Percentiles rank a stretch among this genome's conserved stretches.
Evolutionary conservation across 768 basidiomycete genomes (phyloP).

Genomic region (Lactarius deliciosus): DNA sequence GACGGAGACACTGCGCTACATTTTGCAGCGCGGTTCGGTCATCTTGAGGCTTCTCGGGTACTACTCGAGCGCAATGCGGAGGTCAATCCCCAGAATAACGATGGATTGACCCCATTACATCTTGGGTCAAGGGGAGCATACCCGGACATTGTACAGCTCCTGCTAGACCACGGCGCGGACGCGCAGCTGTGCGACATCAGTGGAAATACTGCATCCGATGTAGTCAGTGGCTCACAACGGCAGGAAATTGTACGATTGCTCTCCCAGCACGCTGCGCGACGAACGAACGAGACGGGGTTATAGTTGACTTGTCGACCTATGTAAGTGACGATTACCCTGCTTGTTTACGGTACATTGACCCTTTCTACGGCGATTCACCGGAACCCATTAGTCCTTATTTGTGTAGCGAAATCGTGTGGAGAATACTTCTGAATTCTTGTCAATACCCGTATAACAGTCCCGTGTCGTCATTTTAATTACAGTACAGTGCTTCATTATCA

Average conservation of each 20-base stretch:
- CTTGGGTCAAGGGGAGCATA: fast-evolving
- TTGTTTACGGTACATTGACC: neutral
- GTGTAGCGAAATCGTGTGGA: neutral
- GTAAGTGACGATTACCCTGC: neutral
- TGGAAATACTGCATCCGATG: neutral
- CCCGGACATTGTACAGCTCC: neutral
- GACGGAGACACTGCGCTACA: neutral
- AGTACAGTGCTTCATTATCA: neutral
- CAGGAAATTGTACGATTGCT: neutral
- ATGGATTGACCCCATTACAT: neutral
- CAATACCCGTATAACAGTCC: neutral
- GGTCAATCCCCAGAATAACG: neutral
- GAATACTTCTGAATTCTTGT: neutral
- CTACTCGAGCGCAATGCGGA: neutral
- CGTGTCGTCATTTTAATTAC: neutral
- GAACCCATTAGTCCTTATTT: neutral
- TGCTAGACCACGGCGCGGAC: neutral
- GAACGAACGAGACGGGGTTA: neutral
- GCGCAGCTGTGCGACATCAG: neutral
- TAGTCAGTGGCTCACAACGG: neutral
- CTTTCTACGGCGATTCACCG: neutral
- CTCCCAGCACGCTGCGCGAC: neutral
- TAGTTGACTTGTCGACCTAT: neutral
- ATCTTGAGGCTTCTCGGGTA: neutral
- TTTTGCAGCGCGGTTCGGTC: fast-evolving